A percentile compares a stretch with the other conserved stretches of the same genome.
These are phyloP conservation scores for Saccharomyces hybrid DNA, from an alignment of 1,139 yeast species.

Conservation along the genomic window DNA sequence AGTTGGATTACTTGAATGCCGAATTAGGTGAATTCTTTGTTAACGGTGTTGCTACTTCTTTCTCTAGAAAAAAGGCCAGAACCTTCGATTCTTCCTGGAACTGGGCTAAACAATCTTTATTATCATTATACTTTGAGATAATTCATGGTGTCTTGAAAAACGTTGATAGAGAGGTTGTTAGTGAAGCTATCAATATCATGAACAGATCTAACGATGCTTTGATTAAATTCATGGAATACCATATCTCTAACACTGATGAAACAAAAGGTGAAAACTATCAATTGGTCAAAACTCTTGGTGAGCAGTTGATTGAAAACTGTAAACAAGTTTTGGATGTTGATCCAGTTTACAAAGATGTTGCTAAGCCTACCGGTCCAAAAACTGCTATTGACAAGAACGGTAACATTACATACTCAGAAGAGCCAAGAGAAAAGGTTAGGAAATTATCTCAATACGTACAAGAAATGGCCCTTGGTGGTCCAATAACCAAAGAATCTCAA, in stretches of 20 bases:
- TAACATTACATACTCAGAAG: slow-evolving; percentile 74
- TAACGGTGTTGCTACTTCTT: slow-evolving; percentile 81
- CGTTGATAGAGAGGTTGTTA: slow-evolving; percentile 90
- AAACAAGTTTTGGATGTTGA: slow-evolving; percentile 70
- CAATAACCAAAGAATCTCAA: slow-evolving; percentile 55
- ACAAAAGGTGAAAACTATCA: slow-evolving; percentile 82
- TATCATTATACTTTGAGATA: slow-evolving; percentile 89
- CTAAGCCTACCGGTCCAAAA: slow-evolving; percentile 91
- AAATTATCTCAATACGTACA: slow-evolving; percentile 91
- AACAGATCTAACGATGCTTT: slow-evolving; percentile 92
- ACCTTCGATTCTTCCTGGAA: slow-evolving; percentile 97
- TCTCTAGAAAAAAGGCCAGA: slow-evolving; percentile 89
- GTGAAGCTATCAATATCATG: slow-evolving; percentile 95
- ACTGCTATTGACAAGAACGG: slow-evolving; percentile 86
- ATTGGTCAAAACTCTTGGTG: slow-evolving; percentile 83
- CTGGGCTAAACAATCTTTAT: slow-evolving; percentile 97
- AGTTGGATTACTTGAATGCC: slow-evolving; percentile 84
- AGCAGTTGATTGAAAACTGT: slow-evolving; percentile 92
- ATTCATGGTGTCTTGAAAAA: slow-evolving; percentile 83
- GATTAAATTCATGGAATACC: slow-evolving; percentile 95
- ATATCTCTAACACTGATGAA: slow-evolving; percentile 85
- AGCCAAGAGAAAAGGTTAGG: slow-evolving; percentile 82
- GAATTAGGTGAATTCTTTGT: slow-evolving; percentile 97
- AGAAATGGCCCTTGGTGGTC: slow-evolving; percentile 96
- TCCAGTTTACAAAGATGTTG: slow-evolving; percentile 93